Percentiles rank a stretch among this genome's conserved stretches.
These are phyloP conservation scores for Solanum pinnatisectum DNA, from an alignment of 257 asterid species.

Conservation along the genomic window DNA sequence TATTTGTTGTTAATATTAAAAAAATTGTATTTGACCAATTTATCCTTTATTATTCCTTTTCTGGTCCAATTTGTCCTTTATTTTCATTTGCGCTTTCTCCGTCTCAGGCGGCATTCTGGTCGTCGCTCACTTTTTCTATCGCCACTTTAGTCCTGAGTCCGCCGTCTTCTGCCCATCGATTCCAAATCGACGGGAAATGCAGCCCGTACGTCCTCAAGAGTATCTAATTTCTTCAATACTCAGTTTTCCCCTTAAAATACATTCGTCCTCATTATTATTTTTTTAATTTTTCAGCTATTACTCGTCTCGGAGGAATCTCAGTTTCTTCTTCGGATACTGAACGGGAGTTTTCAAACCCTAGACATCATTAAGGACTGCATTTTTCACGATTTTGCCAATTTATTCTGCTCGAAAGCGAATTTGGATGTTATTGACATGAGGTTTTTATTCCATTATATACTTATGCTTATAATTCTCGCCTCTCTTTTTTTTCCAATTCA, in stretches of 20 bases:
- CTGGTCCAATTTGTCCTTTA: background rate
- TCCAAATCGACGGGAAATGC: background rate
- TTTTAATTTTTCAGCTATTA: conserved; percentile 21
- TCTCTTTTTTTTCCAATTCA: background rate
- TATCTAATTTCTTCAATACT: background rate
- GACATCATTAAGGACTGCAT: conserved; percentile 51
- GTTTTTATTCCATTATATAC: conserved; percentile 15
- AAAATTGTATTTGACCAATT: background rate
- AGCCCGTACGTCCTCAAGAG: background rate
- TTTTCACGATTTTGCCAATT: conserved; percentile 20
- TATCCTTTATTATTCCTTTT: background rate
- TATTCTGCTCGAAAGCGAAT: conserved; percentile 18
- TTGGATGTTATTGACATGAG: conserved; percentile 22
- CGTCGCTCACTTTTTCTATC: background rate
- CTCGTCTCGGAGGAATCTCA: conserved; percentile 48
- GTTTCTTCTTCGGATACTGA: conserved; percentile 43
- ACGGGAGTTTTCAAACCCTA: conserved; percentile 43
- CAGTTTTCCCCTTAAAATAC: background rate
- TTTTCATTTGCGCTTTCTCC: background rate
- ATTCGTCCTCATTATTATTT: background rate
- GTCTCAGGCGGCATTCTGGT: background rate
- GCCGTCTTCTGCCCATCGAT: background rate
- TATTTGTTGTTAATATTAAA: background rate
- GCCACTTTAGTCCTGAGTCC: background rate
- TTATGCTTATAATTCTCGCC: background rate